Base-by-base conservation (phyloP, 352 stramenopile genomes). In the Peronospora farinosa region DNA sequence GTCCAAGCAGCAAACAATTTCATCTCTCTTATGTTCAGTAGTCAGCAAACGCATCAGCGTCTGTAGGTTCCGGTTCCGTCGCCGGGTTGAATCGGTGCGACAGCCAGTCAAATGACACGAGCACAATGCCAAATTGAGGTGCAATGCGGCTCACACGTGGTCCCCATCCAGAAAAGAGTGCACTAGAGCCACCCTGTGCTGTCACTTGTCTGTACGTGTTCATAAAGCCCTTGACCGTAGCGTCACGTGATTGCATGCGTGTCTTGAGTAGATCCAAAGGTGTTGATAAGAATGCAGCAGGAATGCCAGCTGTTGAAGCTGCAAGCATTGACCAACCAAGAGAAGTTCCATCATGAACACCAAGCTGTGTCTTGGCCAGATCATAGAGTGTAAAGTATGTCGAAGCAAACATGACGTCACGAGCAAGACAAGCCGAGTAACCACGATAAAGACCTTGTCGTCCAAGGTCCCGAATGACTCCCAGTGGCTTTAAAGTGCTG, bases 351-450 rank as follows among this genome's bases (percentile, higher is more conserved):
- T 88, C 74, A 44, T 86, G 57, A 32, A 86, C 75, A 25, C 68
- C 60, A 11, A 90, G 57, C 45, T 73, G 48, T n/a, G 60, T 64
- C 70, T 90, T 90, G 35, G 72, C 57, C 50, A 69, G 54, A 57
- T 90, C 79, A 65, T 90, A 90, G 35, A 90, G 69, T 33, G 76
- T 88, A 27, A 90, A 90, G 60, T 90, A 88, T 7, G 69, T 85
- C 36, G 75, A 76, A 2, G 79, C 79, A 50, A 90, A 90, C 58
- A 84, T 63, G 15, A 90, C 79, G 52, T 90, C 79, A 11, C 79
- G 76, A 12, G 58, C 54, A 30, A 90, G 60, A 39, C 79, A 90
- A 19, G 79, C 79, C 32, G 71, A 67, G 68, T 90, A 90, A 42
- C 79, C 79, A 7, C 71, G 68, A 62, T 90, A 90, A 30, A 90